phyloP scores from a whole-genome alignment of 169 alveolate genomes.

The Plasmodium yoelii region DNA sequence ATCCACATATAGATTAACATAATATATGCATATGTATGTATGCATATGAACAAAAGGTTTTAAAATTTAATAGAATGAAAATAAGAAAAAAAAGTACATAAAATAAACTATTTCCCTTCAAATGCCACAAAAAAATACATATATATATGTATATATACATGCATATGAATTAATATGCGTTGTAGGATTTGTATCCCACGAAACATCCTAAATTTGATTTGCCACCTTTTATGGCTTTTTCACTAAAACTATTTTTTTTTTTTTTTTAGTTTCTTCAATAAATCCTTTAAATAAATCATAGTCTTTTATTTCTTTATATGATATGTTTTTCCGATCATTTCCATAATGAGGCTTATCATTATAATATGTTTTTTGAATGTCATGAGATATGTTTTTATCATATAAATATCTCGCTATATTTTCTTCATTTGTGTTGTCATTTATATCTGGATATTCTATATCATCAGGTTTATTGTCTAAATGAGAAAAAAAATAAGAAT shows the following conservation, averaged over 20 bases:
- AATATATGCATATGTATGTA: no score
- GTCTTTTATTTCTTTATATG: constrained; percentile 43
- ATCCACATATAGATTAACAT: no score
- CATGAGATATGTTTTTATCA: constrained; percentile 8
- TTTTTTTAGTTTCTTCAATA: constrained; percentile 11
- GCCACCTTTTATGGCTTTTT: no score
- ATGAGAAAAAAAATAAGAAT: not conserved
- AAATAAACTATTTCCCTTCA: no score
- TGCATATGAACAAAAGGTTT: no score
- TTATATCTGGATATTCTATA: constrained; percentile 9
- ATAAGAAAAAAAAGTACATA: no score
- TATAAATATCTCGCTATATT: constrained; percentile 62
- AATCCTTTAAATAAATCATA: constrained; percentile 63
- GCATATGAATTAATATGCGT: not conserved
- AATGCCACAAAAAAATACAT: no score
- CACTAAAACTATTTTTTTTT: constrained; percentile 39
- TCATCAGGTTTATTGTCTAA: constrained; percentile 12
- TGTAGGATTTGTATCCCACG: not conserved
- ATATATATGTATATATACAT: not conserved
- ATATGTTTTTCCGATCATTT: constrained; percentile 24
- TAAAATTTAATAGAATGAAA: no score
- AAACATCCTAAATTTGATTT: no score
- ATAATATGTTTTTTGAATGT: constrained; percentile 11
- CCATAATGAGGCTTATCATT: constrained; percentile 62
- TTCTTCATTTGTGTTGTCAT: constrained; percentile 2